Conservation (phyloP, 805 yeast genomes). For the Teunomyces atbi region DNA sequence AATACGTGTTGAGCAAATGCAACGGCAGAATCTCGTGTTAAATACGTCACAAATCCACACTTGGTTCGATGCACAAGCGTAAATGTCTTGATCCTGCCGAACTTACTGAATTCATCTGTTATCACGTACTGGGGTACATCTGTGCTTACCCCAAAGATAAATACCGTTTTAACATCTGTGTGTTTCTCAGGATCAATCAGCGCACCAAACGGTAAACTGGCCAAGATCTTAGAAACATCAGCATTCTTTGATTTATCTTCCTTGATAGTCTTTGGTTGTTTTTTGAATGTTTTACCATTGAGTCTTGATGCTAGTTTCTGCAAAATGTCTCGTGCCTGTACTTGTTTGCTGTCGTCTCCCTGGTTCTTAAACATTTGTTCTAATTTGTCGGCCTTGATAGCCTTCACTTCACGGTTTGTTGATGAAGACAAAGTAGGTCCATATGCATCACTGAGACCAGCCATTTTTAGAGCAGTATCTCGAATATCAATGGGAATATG, state of each 20-base stretch:
- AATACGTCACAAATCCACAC: constrained; percentile 63
- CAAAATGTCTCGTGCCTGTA: constrained; percentile 50
- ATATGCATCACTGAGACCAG: constrained; percentile 40
- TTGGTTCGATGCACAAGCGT: constrained; percentile 56
- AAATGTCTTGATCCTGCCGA: constrained; percentile 49
- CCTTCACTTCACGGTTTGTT: constrained; percentile 34
- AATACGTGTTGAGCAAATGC: constrained; percentile 24
- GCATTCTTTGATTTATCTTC: constrained; percentile 22
- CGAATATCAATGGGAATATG: constrained; percentile 77
- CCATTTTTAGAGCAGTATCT: constrained; percentile 76
- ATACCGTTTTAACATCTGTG: constrained; percentile 52
- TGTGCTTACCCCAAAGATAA: constrained; percentile 71
- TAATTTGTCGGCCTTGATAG: constrained; percentile 46
- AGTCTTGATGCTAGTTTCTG: constrained; percentile 43
- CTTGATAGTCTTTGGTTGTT: constrained; percentile 7
- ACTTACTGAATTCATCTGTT: constrained; percentile 45
- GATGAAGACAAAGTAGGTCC: not conserved
- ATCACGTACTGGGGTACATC: constrained; percentile 65
- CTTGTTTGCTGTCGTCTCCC: constrained; percentile 8
- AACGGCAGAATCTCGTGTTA: constrained; percentile 51
- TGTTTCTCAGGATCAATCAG: constrained; percentile 45
- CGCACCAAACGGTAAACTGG: constrained; percentile 69
- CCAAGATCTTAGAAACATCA: constrained; percentile 52
- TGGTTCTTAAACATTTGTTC: constrained; percentile 35
- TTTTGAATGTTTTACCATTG: constrained; percentile 9